These are phyloP conservation scores for Dendrocalamus latiflorus DNA, from an alignment of 202 grass and related monocot species.

Conservation along the genomic window DNA sequence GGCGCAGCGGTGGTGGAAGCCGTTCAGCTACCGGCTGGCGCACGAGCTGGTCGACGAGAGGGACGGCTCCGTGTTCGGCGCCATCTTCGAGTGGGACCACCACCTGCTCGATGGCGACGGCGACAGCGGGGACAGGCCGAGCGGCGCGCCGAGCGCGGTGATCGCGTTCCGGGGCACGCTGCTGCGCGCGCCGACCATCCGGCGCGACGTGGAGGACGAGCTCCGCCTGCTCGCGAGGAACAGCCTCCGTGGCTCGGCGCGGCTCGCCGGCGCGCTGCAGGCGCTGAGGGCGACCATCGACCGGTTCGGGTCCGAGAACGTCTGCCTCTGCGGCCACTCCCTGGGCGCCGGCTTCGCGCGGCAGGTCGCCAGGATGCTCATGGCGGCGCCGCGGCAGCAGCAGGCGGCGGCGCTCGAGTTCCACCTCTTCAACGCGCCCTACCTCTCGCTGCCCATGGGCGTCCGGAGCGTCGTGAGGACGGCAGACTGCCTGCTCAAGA, in stretches of 20 bases:
- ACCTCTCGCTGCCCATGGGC: slow-evolving; percentile 37
- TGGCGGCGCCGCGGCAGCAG: background rate
- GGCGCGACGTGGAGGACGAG: slow-evolving; percentile 62
- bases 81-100: slow-evolving; percentile 54
- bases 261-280: slow-evolving; percentile 33
- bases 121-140: background rate
- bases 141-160: slow-evolving; percentile 46
- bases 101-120: background rate
- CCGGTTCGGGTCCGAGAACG: slow-evolving; percentile 44
- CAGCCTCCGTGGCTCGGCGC: slow-evolving; percentile 45
- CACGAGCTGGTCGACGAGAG: slow-evolving; percentile 50
- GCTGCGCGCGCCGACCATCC: slow-evolving; percentile 44
- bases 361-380: slow-evolving; percentile 39
- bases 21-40: slow-evolving; percentile 57
- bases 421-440: slow-evolving; percentile 51
- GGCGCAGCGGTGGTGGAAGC: slow-evolving; percentile 68
- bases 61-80: slow-evolving; percentile 61
- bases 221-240: slow-evolving; percentile 43
- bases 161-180: slow-evolving; percentile 60
- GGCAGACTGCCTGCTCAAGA: slow-evolving; percentile 43
- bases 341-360: slow-evolving; percentile 58
- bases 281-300: slow-evolving; percentile 39
- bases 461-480: slow-evolving; percentile 28
- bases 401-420: background rate
- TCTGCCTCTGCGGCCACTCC: slow-evolving; percentile 61